Percentiles rank a stretch among this genome's conserved stretches.
These are phyloP conservation scores for Oryza longistaminata DNA, from an alignment of 176 grass and related monocot species.

Conservation along the genomic window DNA sequence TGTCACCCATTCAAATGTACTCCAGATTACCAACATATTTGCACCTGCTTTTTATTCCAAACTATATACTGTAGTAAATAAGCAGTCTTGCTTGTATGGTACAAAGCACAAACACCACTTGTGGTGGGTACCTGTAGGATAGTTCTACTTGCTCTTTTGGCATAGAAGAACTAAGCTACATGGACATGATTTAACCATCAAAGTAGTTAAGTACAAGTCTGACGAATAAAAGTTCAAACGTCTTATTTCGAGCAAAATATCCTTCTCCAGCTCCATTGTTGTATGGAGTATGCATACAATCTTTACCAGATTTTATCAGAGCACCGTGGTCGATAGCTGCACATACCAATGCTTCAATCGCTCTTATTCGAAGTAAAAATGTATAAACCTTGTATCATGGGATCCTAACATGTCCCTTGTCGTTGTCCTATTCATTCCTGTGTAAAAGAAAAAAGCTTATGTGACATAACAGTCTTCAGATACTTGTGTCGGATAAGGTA, in stretches of 20 bases:
- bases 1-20: not conserved
- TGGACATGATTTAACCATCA: not conserved
- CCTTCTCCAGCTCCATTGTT: not conserved
- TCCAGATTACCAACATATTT: not conserved
- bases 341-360: not conserved
- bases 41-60: not conserved
- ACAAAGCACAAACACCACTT: not conserved
- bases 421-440: conserved; percentile 1
- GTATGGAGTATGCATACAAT: not conserved
- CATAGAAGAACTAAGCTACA: not conserved
- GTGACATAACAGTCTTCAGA: conserved; percentile 23
- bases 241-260: not conserved
- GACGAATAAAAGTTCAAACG: not conserved
- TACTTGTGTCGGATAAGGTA: too few relatives aligned
- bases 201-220: not conserved
- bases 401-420: not conserved
- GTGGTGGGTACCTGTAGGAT: not conserved
- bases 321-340: not conserved
- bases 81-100: not conserved
- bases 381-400: not conserved
- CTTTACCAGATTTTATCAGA: not conserved
- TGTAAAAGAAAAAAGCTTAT: not conserved
- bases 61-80: not conserved
- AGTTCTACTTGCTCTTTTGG: not conserved
- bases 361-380: not conserved